phyloP scores from a whole-genome alignment of 306 rosid genomes.

The Spatholobus suberectus region DNA sequence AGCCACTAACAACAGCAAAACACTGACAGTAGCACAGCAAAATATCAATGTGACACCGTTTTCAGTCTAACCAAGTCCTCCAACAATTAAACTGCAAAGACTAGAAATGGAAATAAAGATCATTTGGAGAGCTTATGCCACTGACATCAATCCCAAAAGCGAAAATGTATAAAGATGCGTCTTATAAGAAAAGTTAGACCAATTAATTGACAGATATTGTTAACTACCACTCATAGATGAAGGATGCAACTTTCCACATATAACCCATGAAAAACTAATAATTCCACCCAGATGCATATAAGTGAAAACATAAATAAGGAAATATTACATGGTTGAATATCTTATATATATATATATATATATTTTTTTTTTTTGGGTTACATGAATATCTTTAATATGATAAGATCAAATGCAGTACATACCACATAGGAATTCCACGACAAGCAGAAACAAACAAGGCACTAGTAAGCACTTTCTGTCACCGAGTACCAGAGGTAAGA shows the following conservation, averaged over 20 bases:
- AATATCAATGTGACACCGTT: constrained; percentile 13
- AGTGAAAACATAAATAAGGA: constrained; percentile 20
- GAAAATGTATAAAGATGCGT: constrained; percentile 7
- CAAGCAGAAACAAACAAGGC: constrained; percentile 27
- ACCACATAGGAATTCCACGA: constrained; percentile 15
- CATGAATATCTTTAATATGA: too few relatives aligned
- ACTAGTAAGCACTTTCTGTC: not conserved
- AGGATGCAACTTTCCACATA: not conserved
- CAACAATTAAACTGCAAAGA: constrained; percentile 32
- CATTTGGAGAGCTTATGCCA: constrained; percentile 16
- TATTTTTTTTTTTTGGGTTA: too few relatives aligned
- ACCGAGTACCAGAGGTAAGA: constrained; percentile 3
- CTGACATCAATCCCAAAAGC: constrained; percentile 6
- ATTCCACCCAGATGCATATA: not conserved
- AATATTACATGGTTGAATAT: constrained; percentile 8
- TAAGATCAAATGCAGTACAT: not conserved
- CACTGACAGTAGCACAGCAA: constrained; percentile 7
- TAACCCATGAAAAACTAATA: not conserved
- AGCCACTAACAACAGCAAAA: constrained; percentile 24
- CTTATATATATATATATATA: too few relatives aligned
- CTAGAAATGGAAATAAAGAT: constrained; percentile 11
- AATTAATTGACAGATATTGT: constrained; percentile 6
- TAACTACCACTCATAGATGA: not conserved
- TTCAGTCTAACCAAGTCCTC: constrained; percentile 21
- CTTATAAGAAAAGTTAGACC: constrained; percentile 20